These are phyloP conservation scores for Austroboletus niveus DNA, from an alignment of 1,284 basidiomycete species.

Conservation along the genomic window DNA sequence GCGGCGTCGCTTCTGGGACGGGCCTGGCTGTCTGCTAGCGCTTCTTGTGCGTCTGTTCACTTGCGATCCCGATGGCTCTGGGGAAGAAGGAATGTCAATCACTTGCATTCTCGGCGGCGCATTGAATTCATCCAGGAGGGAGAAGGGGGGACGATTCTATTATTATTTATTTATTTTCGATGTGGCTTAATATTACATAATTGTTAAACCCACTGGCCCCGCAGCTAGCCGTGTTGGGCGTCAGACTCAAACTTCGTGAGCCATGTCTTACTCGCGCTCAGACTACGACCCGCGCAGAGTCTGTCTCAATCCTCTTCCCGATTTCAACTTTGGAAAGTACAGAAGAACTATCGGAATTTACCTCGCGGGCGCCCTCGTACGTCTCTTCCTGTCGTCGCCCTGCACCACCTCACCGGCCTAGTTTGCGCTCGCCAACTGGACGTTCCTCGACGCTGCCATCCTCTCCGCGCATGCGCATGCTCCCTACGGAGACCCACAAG, in stretches of 20 bases:
- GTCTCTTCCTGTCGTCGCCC: conserved; percentile 31
- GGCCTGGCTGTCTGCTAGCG: conserved; percentile 17
- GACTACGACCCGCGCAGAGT: conserved; percentile 88
- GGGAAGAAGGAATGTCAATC: conserved; percentile 28
- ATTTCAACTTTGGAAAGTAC: conserved; percentile 61
- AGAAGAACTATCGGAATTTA: conserved; percentile 88
- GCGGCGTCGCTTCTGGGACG: conserved; percentile 16
- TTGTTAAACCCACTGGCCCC: background rate
- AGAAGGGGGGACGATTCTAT: no score
- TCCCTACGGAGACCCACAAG: conserved; percentile 65
- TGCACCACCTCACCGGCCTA: conserved; percentile 28
- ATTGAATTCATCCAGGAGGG: background rate
- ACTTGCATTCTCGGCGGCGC: conserved; percentile 15
- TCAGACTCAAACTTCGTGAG: background rate
- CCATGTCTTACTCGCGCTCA: conserved; percentile 44
- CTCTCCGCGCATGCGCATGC: conserved; percentile 81
- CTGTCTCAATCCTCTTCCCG: conserved; percentile 73
- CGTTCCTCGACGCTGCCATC: conserved; percentile 93
- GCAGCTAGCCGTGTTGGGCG: background rate
- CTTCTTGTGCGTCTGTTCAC: conserved; percentile 17
- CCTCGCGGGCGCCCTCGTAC: conserved; percentile 83
- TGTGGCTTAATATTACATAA: conserved; percentile 18
- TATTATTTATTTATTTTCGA: background rate
- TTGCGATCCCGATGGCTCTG: conserved; percentile 16
- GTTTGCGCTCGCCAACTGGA: conserved; percentile 95